Percentiles rank a stretch among this genome's conserved stretches.
Conservation (phyloP, 192 early-diverging fungal species). For the Gryganskiella cystojenkinii region DNA sequence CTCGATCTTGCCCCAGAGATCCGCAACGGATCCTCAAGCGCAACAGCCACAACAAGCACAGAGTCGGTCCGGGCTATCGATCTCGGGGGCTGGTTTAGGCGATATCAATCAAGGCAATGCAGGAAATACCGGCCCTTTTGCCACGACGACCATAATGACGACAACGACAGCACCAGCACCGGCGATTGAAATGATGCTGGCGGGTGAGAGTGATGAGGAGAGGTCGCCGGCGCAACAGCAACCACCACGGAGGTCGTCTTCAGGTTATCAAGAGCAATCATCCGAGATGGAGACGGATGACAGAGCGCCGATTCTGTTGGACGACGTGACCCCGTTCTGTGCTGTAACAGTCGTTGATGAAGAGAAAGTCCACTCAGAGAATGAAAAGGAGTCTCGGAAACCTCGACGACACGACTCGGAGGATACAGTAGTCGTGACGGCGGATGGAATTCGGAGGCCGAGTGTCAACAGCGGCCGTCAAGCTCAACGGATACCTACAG, state of each 20-base stretch:
- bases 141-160: not conserved
- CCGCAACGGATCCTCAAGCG: conserved; percentile 1
- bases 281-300: too few relatives aligned
- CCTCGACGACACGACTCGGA: not conserved
- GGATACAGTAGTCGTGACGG: conserved; percentile 2
- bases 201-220: too few relatives aligned
- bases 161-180: not conserved
- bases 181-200: not conserved
- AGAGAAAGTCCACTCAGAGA: not conserved
- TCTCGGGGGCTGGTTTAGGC: not conserved
- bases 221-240: too few relatives aligned
- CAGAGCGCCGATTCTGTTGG: too few relatives aligned
- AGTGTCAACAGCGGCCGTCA: not conserved
- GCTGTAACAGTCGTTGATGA: not conserved
- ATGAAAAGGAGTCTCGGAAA: not conserved
- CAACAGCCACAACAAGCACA: not conserved
- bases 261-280: too few relatives aligned
- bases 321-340: too few relatives aligned
- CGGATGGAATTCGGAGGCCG: conserved; percentile 6
- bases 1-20: not conserved
- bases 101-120: not conserved
- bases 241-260: too few relatives aligned
- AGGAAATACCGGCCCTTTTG: not conserved
- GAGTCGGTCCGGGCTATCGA: not conserved
- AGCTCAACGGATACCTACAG: too few relatives aligned